A percentile compares a stretch with the other conserved stretches of the same genome.
phyloP scores from a whole-genome alignment of 1,284 basidiomycete genomes.

The Singerocomus inundabilis region DNA sequence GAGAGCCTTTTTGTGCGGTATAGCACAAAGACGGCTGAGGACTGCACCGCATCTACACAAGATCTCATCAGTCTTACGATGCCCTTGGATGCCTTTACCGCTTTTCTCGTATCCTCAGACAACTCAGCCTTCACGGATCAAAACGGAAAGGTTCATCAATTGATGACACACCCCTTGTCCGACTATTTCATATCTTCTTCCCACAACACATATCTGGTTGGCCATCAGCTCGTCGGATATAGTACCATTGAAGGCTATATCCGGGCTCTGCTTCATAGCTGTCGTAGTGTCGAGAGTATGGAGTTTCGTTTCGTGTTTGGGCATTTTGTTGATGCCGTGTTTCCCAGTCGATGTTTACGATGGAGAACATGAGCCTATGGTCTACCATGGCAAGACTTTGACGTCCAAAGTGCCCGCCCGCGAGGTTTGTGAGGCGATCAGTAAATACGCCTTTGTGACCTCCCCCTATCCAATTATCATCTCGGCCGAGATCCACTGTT shows the following conservation, averaged over 20 bases:
- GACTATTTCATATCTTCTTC: constrained; percentile 94
- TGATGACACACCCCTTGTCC: constrained; percentile 80
- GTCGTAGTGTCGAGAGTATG: constrained; percentile 86
- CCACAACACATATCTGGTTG: constrained; percentile 97
- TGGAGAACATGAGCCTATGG: constrained; percentile 78
- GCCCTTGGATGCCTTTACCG: constrained; percentile 63
- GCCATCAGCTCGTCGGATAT: constrained; percentile 89
- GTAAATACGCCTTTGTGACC: constrained; percentile 90
- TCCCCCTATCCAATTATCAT: constrained; percentile 96
- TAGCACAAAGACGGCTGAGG: constrained; percentile 28
- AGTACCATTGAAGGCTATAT: constrained; percentile 97
- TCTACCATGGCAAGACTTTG: constrained; percentile 91
- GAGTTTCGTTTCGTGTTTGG: neutral
- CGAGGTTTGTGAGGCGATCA: constrained; percentile 85
- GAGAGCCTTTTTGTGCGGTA: constrained; percentile 58
- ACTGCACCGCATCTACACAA: neutral
- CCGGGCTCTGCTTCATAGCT: constrained; percentile 86
- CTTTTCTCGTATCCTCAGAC: constrained; percentile 73
- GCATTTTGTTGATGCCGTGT: constrained; percentile 1
- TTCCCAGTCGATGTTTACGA: constrained; percentile 91
- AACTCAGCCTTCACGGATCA: constrained; percentile 57
- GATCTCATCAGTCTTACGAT: constrained; percentile 37
- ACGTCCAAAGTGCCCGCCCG: constrained; percentile 85
- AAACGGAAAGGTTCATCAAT: constrained; percentile 45
- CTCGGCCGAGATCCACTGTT: constrained; percentile 92